Evolutionary conservation across 495 filamentous ascomycete species (phyloP).

Genomic region (Penicillium fimorum): DNA sequence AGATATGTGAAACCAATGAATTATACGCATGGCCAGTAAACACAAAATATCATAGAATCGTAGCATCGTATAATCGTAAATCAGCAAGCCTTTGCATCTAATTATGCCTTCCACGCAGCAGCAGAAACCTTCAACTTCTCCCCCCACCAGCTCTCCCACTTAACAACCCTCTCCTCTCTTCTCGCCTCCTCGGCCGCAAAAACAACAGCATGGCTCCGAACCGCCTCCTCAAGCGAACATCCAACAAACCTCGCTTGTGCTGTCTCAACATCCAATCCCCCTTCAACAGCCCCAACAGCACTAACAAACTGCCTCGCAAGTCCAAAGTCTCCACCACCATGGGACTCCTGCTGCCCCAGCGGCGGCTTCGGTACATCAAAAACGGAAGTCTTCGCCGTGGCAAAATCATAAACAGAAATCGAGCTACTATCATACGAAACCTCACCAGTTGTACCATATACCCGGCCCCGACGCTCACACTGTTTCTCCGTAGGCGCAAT

Average conservation of each 20-base stretch:
- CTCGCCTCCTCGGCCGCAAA: constrained; percentile 93
- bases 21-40: not conserved
- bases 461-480: constrained; percentile 74
- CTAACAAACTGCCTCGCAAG: constrained; percentile 74
- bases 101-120: constrained; percentile 11
- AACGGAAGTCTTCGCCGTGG: constrained; percentile 19
- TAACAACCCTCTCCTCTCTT: constrained; percentile 61
- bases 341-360: constrained; percentile 41
- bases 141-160: constrained; percentile 82
- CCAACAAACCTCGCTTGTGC: constrained; percentile 78
- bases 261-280: constrained; percentile 60
- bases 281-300: constrained; percentile 77
- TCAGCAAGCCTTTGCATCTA: not conserved
- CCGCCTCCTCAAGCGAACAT: constrained; percentile 77
- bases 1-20: not conserved
- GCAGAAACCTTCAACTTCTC: constrained; percentile 33
- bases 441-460: constrained; percentile 86
- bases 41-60: constrained; percentile 11
- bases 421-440: constrained; percentile 63
- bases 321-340: constrained; percentile 88
- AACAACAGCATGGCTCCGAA: constrained; percentile 88
- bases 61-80: constrained; percentile 8
- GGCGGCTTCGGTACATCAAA: constrained; percentile 38
- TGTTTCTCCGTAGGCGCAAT: constrained; percentile 83
- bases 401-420: constrained; percentile 47